Base-by-base conservation (phyloP, 495 filamentous ascomycete genomes). In the Talaromyces borbonicus region DNA sequence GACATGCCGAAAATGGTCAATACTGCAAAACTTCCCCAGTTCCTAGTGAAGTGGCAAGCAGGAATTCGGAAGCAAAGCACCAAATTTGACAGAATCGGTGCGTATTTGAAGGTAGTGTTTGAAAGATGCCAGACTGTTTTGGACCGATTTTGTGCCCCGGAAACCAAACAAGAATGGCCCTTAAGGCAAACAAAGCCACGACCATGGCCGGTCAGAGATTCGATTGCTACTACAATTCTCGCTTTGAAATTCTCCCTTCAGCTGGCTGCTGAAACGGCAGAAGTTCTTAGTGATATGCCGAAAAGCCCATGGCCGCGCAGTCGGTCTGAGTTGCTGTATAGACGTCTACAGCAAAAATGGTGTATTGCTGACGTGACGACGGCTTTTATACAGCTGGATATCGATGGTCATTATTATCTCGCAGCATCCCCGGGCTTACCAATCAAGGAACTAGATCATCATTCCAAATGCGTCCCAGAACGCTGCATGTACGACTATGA, bases 331-430 rank as follows among this genome's bases (percentile, higher is more conserved):
- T 8, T 43, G n/a, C 23, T 43, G 8, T 27, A 2, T 7, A 43
- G 20, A 30, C 40, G 40, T n/a, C 26, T 43, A 29, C 23, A 29
- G 23, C 25, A 43, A 8, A 43, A 43, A 43, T 43, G 40, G 40
- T 43, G 40, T 18, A 26, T 43, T 19, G 40, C 23, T 19, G 40
- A 43, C 12, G 40, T 43, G 15, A 43, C 22, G 7, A 43, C 40
- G 6, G 12, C 25, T n/a, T 26, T 43, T 11, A 43, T 29, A 18
- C 12, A 43, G 26, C 40, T 43, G 8, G 2, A 12, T 27, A 19
- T 43, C 14, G 40, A 43, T 27, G 40, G 40, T 14, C 40, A 43
- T 14, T 43, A 43, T 14, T 43, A 43, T 43, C 15, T 43, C 16
- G 40, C 40, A 4, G 15, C 23, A 19, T 43, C 40, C 5, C 40